Conservation (phyloP, 2,329 filamentous ascomycete genomes). For the Neofusicoccum umdonicola region DNA sequence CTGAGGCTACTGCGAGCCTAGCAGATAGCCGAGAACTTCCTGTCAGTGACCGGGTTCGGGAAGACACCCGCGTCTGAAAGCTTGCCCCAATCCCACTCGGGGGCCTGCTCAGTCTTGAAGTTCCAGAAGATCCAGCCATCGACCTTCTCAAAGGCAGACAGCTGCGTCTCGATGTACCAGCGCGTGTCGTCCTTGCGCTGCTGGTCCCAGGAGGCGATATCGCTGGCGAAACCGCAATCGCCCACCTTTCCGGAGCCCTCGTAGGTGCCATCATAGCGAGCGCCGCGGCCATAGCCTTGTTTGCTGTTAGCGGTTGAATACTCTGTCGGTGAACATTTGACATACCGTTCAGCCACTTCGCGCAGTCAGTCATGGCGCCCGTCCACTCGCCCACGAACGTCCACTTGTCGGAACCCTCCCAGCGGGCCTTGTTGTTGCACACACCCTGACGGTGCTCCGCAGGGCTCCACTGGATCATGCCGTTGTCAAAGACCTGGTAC, state of each 20-base stretch:
- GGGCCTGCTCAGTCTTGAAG: constrained; percentile 55
- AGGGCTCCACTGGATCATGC: constrained; percentile 50
- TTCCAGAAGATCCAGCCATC: constrained; percentile 60
- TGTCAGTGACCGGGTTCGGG: constrained; percentile 36
- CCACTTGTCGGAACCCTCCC: constrained; percentile 60
- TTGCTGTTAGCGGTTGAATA: not conserved
- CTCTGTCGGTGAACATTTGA: not conserved
- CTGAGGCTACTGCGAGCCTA: not conserved
- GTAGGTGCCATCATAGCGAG: constrained; percentile 60
- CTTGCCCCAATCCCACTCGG: constrained; percentile 54
- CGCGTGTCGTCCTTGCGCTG: constrained; percentile 45
- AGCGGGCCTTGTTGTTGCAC: constrained; percentile 53
- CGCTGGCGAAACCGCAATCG: constrained; percentile 53
- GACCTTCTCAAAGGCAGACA: constrained; percentile 53
- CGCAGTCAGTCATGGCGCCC: constrained; percentile 63
- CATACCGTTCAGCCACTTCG: constrained; percentile 46
- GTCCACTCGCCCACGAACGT: constrained; percentile 69
- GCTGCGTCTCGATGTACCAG: constrained; percentile 55
- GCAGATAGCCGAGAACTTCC: constrained; percentile 25
- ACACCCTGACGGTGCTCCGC: constrained; percentile 55
- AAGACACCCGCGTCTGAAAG: constrained; percentile 53
- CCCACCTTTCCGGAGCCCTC: constrained; percentile 49
- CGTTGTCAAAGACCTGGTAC: constrained; percentile 62
- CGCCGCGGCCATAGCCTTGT: constrained; percentile 55
- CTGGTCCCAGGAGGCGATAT: constrained; percentile 48